Conservation (phyloP, 192 early-diverging fungal genomes). For the Umbelopsis isabellina region DNA sequence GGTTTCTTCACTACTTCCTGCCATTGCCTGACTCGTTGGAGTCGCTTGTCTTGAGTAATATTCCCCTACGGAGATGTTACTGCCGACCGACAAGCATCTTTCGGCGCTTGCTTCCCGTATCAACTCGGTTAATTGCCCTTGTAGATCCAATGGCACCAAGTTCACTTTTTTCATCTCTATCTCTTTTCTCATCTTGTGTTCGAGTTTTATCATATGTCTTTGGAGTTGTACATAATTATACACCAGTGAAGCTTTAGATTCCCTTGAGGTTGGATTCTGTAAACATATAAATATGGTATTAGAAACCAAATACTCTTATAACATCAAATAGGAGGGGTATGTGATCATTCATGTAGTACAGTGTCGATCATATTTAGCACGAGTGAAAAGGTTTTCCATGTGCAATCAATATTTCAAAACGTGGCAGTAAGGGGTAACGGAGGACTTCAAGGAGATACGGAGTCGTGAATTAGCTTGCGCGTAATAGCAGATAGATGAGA, state of each 20-base stretch:
- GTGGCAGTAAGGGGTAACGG: constrained; percentile 15
- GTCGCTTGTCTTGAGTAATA: background rate
- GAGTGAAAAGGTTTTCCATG: constrained; percentile 3
- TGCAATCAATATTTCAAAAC: constrained; percentile 6
- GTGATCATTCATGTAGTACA: background rate
- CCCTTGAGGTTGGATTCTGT: constrained; percentile 19
- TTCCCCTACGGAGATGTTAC: background rate
- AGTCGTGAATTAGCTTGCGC: background rate
- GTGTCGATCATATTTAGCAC: background rate
- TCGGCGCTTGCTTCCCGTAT: background rate
- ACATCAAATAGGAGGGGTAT: background rate
- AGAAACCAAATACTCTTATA: background rate
- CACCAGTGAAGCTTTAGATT: constrained; percentile 19
- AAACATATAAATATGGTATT: background rate
- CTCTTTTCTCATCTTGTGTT: constrained; percentile 12
- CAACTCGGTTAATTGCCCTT: background rate
- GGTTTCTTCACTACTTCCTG: background rate
- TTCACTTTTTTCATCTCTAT: constrained; percentile 5
- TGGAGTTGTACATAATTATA: constrained; percentile 21
- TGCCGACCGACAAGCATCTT: background rate
- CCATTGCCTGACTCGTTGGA: background rate
- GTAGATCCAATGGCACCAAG: constrained; percentile 1
- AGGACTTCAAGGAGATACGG: background rate
- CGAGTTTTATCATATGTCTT: constrained; percentile 17
- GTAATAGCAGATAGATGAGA: no score